These are phyloP conservation scores for Penicillium samsonianum DNA, from an alignment of 495 filamentous ascomycete genomes.

Conservation along the genomic window DNA sequence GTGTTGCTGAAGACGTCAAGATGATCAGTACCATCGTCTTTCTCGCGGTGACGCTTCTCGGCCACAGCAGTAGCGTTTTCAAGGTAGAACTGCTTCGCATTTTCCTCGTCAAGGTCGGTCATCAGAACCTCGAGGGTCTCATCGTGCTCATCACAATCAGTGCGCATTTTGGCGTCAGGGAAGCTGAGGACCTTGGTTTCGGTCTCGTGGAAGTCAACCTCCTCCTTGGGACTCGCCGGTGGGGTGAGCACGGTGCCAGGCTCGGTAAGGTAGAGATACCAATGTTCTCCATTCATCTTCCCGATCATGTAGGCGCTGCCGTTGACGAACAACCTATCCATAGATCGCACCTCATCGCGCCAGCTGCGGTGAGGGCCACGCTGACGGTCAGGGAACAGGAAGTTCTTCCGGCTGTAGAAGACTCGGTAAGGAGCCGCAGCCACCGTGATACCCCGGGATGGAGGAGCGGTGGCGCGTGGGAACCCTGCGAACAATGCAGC, in stretches of 20 bases:
- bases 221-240: slow-evolving; percentile 69
- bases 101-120: slow-evolving; percentile 92
- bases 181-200: slow-evolving; percentile 67
- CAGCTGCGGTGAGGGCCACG: slow-evolving; percentile 94
- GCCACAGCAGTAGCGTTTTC: slow-evolving; percentile 90
- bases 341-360: slow-evolving; percentile 88
- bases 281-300: slow-evolving; percentile 99
- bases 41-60: slow-evolving; percentile 66
- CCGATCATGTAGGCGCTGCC: slow-evolving; percentile 99
- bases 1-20: slow-evolving; percentile 81
- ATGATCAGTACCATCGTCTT: slow-evolving; percentile 53
- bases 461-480: slow-evolving; percentile 57
- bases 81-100: slow-evolving; percentile 95
- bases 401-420: slow-evolving; percentile 99
- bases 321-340: slow-evolving; percentile 86
- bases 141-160: slow-evolving; percentile 58
- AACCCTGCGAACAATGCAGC: slow-evolving; percentile 87
- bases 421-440: slow-evolving; percentile 90
- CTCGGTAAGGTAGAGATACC: slow-evolving; percentile 96
- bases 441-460: slow-evolving; percentile 58
- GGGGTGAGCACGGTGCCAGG: slow-evolving; percentile 81
- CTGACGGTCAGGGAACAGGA: slow-evolving; percentile 93
- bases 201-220: slow-evolving; percentile 54
- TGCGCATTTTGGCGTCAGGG: slow-evolving; percentile 37
- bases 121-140: slow-evolving; percentile 98